These are phyloP conservation scores for Geotrichum carabidarum DNA, from an alignment of 1,139 yeast species.

Conservation along the genomic window DNA sequence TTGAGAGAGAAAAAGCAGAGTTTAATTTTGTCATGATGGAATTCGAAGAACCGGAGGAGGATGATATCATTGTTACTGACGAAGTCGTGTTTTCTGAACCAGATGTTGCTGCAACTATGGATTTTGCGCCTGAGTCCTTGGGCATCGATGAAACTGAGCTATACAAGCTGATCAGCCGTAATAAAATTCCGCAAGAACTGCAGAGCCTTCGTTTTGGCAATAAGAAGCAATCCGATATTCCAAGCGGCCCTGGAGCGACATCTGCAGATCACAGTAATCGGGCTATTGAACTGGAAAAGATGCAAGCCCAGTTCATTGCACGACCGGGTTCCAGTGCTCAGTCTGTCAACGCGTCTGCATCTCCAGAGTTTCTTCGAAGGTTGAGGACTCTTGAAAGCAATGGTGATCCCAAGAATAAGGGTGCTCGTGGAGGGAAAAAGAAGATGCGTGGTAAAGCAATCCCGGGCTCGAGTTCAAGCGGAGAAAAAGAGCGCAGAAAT, in stretches of 20 bases:
- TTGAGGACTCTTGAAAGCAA: constrained; percentile 14
- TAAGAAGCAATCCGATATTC: not conserved
- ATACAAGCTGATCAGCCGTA: not conserved
- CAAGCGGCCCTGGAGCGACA: not conserved
- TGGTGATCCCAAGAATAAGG: not conserved
- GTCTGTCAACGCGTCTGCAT: constrained; percentile 17
- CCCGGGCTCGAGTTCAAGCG: not conserved
- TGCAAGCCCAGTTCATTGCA: constrained; percentile 14
- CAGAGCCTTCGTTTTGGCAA: not conserved
- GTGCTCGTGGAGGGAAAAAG: not conserved
- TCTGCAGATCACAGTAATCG: not conserved
- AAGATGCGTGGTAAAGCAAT: not conserved
- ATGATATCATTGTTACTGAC: not conserved
- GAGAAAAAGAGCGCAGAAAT: not conserved
- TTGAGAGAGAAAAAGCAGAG: constrained; percentile 8
- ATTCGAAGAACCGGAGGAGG: constrained; percentile 9
- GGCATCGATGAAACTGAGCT: not conserved
- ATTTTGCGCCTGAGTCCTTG: constrained; percentile 5
- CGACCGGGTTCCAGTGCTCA: constrained; percentile 15
- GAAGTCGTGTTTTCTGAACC: not conserved
- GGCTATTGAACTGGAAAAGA: constrained; percentile 7
- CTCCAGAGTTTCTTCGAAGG: constrained; percentile 16
- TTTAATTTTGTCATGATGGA: constrained; percentile 11
- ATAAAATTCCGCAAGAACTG: not conserved
- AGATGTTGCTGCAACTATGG: not conserved